Conservation (phyloP, 768 basidiomycete genomes). For the Suillus subaureus region DNA sequence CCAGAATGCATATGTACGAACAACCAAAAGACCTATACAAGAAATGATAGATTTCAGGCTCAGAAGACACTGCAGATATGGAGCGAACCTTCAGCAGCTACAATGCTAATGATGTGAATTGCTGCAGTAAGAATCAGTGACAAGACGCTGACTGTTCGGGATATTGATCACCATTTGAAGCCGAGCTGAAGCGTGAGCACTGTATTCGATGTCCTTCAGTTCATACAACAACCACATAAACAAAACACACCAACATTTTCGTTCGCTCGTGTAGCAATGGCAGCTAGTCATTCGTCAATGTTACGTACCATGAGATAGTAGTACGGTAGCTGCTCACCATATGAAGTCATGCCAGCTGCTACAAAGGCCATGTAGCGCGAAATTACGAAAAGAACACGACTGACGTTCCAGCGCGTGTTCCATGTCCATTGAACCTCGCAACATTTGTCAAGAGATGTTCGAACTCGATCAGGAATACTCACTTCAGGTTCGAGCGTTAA, state of each 20-base stretch:
- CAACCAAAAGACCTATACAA: background rate
- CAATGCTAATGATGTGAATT: conserved; percentile 7
- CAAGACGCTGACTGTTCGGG: background rate
- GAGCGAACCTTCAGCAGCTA: conserved; percentile 2
- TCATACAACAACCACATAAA: background rate
- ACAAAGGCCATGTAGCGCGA: conserved; percentile 11
- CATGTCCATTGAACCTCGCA: conserved; percentile 7
- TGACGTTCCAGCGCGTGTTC: conserved; percentile 3
- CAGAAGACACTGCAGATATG: background rate
- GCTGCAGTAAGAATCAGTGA: background rate
- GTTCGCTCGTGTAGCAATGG: background rate
- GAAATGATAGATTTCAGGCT: background rate
- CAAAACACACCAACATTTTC: background rate
- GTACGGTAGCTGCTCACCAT: conserved; percentile 6
- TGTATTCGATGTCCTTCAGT: background rate
- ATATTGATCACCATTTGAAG: conserved; percentile 4
- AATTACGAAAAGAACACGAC: conserved; percentile 6
- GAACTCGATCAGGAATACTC: background rate
- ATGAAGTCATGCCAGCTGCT: conserved; percentile 12
- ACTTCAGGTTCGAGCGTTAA: background rate
- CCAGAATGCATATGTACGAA: conserved; percentile 9
- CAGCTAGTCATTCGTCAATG: background rate
- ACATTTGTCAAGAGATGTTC: background rate
- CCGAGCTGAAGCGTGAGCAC: background rate
- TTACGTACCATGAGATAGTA: background rate